Percentiles rank a stretch among this genome's conserved stretches.
phyloP scores from a whole-genome alignment of 1,284 basidiomycete genomes.

The Termitomyces sp. region DNA sequence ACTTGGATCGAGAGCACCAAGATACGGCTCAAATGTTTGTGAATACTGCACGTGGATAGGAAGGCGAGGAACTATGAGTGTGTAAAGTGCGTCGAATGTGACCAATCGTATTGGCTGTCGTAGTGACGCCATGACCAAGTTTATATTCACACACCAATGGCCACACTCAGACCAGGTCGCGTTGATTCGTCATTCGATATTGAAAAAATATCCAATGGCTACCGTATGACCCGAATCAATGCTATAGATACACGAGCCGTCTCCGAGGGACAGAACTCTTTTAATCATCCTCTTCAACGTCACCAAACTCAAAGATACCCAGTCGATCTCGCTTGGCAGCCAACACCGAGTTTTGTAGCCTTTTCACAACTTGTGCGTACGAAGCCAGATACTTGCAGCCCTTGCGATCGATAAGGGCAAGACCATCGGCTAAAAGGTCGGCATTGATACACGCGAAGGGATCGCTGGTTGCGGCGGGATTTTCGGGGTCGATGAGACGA shows the following conservation, averaged over 20 bases:
- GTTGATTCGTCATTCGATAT: not conserved
- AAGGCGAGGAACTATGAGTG: constrained; percentile 56
- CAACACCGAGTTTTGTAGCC: constrained; percentile 57
- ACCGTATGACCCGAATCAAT: too few species aligned
- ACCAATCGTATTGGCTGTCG: constrained; percentile 45
- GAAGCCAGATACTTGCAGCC: constrained; percentile 67
- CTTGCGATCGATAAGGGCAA: constrained; percentile 76
- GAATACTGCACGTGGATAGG: constrained; percentile 70
- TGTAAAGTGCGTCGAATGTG: constrained; percentile 69
- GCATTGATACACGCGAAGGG: constrained; percentile 79
- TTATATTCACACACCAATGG: not conserved
- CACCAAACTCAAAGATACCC: constrained; percentile 87
- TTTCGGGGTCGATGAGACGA: constrained; percentile 80
- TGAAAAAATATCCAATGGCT: not conserved
- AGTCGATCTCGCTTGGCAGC: constrained; percentile 72
- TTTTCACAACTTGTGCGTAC: constrained; percentile 68
- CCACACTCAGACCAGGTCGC: too few species aligned
- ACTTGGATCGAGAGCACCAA: constrained; percentile 52
- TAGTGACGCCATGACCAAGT: constrained; percentile 1
- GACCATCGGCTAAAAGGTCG: constrained; percentile 75
- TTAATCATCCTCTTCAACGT: constrained; percentile 68
- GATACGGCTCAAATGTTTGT: constrained; percentile 55
- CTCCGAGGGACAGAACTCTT: not conserved
- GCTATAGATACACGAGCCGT: not conserved
- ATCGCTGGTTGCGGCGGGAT: constrained; percentile 63